These are phyloP conservation scores for Coemansia sp. DNA, from an alignment of 192 early-diverging fungal genomes.

Conservation along the genomic window DNA sequence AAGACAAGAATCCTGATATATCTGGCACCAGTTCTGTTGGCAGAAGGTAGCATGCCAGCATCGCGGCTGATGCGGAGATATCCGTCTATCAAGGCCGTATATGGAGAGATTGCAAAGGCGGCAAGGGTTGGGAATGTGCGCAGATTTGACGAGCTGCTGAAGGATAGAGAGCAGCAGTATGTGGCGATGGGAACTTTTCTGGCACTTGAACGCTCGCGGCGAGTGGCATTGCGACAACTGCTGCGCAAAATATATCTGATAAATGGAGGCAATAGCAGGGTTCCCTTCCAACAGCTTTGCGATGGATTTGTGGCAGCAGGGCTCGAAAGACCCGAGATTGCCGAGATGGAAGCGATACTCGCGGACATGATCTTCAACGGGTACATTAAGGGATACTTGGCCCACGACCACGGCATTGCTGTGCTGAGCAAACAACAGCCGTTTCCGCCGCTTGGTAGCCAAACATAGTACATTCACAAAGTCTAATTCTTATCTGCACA, in stretches of 20 bases:
- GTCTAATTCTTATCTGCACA: not conserved
- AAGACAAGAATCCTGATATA: constrained; percentile 76
- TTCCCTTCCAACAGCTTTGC: constrained; percentile 64
- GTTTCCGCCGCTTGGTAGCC: constrained; percentile 60
- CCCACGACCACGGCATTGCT: constrained; percentile 70
- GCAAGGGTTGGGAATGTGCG: constrained; percentile 72
- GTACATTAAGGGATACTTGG: constrained; percentile 84
- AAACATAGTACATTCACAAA: not conserved
- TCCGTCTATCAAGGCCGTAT: constrained; percentile 60
- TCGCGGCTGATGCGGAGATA: constrained; percentile 61
- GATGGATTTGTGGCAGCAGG: constrained; percentile 64
- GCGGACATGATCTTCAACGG: constrained; percentile 87
- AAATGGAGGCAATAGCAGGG: constrained; percentile 53
- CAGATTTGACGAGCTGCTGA: constrained; percentile 69
- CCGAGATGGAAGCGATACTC: constrained; percentile 83
- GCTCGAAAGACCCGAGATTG: constrained; percentile 50
- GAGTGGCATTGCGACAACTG: constrained; percentile 70
- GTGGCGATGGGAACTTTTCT: constrained; percentile 72
- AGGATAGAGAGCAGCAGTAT: constrained; percentile 57
- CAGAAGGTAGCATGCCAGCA: constrained; percentile 70
- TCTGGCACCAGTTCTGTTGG: constrained; percentile 75
- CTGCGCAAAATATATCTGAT: constrained; percentile 74
- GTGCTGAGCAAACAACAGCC: constrained; percentile 77
- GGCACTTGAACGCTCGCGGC: constrained; percentile 74
- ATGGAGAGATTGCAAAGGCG: constrained; percentile 63